Base-by-base conservation (phyloP, 129 eudicot species). In the Silybum marianum region DNA sequence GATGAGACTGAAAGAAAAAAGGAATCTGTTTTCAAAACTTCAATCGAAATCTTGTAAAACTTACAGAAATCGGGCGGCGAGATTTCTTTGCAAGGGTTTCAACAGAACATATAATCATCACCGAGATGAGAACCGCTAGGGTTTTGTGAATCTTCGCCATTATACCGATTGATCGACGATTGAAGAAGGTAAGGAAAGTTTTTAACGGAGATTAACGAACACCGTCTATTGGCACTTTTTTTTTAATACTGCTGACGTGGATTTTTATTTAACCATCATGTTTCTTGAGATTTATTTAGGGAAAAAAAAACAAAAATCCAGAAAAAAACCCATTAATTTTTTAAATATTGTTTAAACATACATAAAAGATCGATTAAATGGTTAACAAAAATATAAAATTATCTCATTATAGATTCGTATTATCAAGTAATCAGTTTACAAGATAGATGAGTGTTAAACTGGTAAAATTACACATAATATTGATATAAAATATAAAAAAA, bases 11-110 rank as follows among this genome's bases (percentile, higher is more conserved):
- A 72, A 8, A n/a, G n/a, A 63, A 14, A 26, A 24, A 72, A 16
- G 3, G 3, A 76, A 67, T 60, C 6, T 1, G 22, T 12, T n/a
- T 12, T n/a, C 4, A 25, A 25, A 79, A 66, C 25, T n/a, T 67
- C 40, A 36, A 7, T 12, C 19, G 46, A 60, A 22, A 60, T 68
- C 39, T 22, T 13, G 51, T 66, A 82, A 82, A 79, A 32, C 85
- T 83, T 81, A 93, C 98, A 44, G 98, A 83, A 78, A 93, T 91
- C 30, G 98, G 94, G 60, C 80, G 88, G 10, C 89, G 93, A 68
- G 98, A 93, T 51, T 69, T 82, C 81, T 91, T 91, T 1, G 95
- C 98, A 70, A 84, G 82, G 77, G 85, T 83, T 74, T 75, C 62
- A 81, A 72, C 19, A 32, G 91, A 83, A 69, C 46, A 81, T 6